Base-by-base conservation (phyloP, 164 flowering plant genomes). In the Aristolochia fimbriata region DNA sequence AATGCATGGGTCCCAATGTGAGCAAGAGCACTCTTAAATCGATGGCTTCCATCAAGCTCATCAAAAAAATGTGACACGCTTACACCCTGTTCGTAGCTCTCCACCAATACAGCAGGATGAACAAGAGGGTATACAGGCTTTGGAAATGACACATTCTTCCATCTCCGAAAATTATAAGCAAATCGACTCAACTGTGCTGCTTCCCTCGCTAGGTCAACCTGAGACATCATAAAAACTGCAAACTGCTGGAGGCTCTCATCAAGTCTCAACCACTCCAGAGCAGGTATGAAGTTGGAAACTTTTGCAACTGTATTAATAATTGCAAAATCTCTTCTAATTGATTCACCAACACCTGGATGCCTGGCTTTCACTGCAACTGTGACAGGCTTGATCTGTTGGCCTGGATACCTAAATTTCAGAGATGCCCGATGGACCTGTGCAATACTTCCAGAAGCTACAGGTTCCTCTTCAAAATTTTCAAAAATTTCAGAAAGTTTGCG, bases 181-280 rank as follows among this genome's bases (percentile, higher is more conserved):
- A 89, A 89, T 23, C 92, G 89, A 64, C 79, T 81, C 76, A 89
- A 76, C 47, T 87, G 86, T 21, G 92, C 89, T 70, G 97, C 97
- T 73, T 89, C 97, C 75, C 91, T 81, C 7, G 97, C 77, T 70
- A 89, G 91, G 68, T 89, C 94, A 69, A 86, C 96, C 76, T 88
- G 93, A 55, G 91, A 84, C 83, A 86, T 68, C 96, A 88, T 88
- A 70, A 81, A 88, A 48, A 81, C 88, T 55, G 83, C 85, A 80
- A 88, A 88, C 47, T 88, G 96, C 51, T 79, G 88, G 22, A 88
- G 63, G 66, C 96, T 88, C 71, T 87, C 91, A 75, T 87, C 95
- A 63, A 87, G 76, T 73, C 95, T 85, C 75, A 85, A 62, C 86
- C 90, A 88, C 55, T 76, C 74, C 70, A 88, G 66, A 13, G 82